Conservation (phyloP, 805 yeast species). For the Zygosaccharomyces pseudorouxii region DNA sequence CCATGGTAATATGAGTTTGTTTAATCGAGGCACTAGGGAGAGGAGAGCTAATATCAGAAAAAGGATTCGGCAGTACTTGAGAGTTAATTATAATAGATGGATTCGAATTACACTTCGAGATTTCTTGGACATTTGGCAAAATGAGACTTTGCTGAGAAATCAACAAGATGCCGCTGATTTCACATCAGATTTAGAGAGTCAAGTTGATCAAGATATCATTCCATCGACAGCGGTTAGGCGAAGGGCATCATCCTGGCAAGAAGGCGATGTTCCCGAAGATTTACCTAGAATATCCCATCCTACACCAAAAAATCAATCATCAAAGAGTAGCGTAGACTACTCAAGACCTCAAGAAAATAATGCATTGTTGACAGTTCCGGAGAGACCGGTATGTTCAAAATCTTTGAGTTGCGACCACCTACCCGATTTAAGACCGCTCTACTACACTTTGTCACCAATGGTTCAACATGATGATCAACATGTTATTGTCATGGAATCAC, state of each 20-base stretch:
- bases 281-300: constrained; percentile 7
- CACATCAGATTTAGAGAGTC: constrained; percentile 3
- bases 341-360: neutral
- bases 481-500: neutral
- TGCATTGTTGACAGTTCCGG: constrained; percentile 7
- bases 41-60: constrained; percentile 19
- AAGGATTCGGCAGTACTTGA: constrained; percentile 23
- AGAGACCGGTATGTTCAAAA: constrained; percentile 12
- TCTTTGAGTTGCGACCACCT: constrained; percentile 21
- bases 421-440: constrained; percentile 9
- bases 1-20: constrained; percentile 14
- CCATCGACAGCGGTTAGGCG: constrained; percentile 6
- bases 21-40: constrained; percentile 14
- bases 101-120: constrained; percentile 26
- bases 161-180: constrained; percentile 3
- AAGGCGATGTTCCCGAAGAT: neutral
- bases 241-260: constrained; percentile 17
- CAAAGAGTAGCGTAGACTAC: constrained; percentile 4
- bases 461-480: neutral
- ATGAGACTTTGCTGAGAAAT: constrained; percentile 7
- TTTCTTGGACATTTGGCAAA: constrained; percentile 31
- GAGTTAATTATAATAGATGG: constrained; percentile 27
- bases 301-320: constrained; percentile 4
- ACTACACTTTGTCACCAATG: neutral
- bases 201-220: constrained; percentile 1